phyloP scores from a whole-genome alignment of 306 rosid species.

The Amphicarpaea edgeworthii region DNA sequence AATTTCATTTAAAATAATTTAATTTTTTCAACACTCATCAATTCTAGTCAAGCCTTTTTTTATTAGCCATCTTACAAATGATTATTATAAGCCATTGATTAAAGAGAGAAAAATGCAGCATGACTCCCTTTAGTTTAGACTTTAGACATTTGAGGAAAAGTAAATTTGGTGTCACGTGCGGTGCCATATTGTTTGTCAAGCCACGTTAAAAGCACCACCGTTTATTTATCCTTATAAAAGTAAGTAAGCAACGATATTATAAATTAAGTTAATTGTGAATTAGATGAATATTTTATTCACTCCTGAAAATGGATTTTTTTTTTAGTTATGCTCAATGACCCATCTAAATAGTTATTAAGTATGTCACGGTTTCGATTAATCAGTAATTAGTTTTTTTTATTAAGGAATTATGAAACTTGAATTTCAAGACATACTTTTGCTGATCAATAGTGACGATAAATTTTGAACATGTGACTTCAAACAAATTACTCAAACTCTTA shows the following conservation, averaged over 20 bases:
- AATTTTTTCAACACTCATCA: too few relatives aligned
- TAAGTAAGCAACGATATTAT: not conserved
- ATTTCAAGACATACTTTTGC: too few relatives aligned
- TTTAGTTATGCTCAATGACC: too few relatives aligned
- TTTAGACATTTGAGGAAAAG: conserved; percentile 15
- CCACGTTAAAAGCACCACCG: conserved; percentile 1
- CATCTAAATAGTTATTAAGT: too few relatives aligned
- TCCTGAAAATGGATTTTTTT: too few relatives aligned
- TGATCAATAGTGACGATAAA: too few relatives aligned
- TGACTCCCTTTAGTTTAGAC: not conserved
- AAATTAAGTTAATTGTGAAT: not conserved
- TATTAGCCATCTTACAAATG: not conserved
- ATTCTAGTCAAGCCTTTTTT: not conserved
- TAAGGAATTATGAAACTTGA: too few relatives aligned
- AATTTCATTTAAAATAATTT: too few relatives aligned
- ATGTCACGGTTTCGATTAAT: too few relatives aligned
- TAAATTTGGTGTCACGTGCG: conserved; percentile 15
- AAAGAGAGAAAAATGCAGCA: not conserved
- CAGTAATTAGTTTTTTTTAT: too few relatives aligned
- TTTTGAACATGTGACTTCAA: too few relatives aligned
- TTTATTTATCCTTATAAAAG: not conserved
- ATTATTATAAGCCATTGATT: not conserved
- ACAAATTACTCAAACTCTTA: too few relatives aligned
- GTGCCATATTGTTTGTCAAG: conserved; percentile 1
- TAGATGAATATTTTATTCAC: not conserved